These are phyloP conservation scores for Infundibulicybe gibba DNA, from an alignment of 768 basidiomycete genomes.

Conservation along the genomic window DNA sequence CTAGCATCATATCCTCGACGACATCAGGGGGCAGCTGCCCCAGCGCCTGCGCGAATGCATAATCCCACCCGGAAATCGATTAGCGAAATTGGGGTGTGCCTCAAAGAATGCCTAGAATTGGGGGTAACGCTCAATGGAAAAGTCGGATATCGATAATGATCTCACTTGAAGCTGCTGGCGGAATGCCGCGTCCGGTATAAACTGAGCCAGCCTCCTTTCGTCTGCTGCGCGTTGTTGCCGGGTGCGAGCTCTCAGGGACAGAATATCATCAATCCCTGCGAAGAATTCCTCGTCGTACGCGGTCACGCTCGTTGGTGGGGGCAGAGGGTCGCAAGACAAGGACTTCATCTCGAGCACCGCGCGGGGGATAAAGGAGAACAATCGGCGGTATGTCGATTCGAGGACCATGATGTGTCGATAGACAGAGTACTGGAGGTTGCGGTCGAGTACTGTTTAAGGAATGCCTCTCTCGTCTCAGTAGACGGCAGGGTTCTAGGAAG, in stretches of 20 bases:
- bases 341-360: constrained; percentile 44
- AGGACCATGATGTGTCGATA: constrained; percentile 80
- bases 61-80: constrained; percentile 63
- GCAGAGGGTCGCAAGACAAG: constrained; percentile 83
- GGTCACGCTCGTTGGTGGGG: constrained; percentile 59
- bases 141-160: not conserved
- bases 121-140: not conserved
- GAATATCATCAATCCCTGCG: constrained; percentile 51
- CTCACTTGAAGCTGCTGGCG: constrained; percentile 54
- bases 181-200: constrained; percentile 56
- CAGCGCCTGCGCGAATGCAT: constrained; percentile 57
- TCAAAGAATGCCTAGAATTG: constrained; percentile 45
- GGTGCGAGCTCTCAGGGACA: constrained; percentile 31
- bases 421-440: constrained; percentile 44
- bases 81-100: constrained; percentile 49
- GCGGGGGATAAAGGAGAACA: constrained; percentile 72
- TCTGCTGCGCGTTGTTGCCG: constrained; percentile 41
- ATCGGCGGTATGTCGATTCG: constrained; percentile 52
- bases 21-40: constrained; percentile 53
- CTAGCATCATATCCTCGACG: constrained; percentile 58
- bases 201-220: constrained; percentile 48
- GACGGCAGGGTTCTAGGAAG: constrained; percentile 30
- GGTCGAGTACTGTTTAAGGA: constrained; percentile 35
- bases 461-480: constrained; percentile 25
- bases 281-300: constrained; percentile 79